phyloP scores from a whole-genome alignment of 2,329 filamentous ascomycete species.

The Colletotrichum euphorbiae region DNA sequence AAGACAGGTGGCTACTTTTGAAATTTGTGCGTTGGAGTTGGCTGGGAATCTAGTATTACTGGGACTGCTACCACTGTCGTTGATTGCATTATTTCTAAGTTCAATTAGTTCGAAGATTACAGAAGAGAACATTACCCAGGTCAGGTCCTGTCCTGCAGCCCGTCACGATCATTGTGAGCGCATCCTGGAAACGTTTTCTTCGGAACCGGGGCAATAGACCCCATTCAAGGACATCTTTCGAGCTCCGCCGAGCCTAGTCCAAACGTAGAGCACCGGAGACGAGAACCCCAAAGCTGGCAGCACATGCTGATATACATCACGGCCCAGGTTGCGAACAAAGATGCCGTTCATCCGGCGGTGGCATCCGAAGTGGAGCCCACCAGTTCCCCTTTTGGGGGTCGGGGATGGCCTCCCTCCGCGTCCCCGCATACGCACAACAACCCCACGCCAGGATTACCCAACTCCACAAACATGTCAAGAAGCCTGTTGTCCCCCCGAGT shows the following conservation, averaged over 20 bases:
- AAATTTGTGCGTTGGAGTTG: not conserved
- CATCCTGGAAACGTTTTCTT: too few relatives aligned
- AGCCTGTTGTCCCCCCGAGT: not conserved
- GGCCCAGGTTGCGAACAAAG: not conserved
- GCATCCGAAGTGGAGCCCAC: not conserved
- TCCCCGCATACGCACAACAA: constrained; percentile 27
- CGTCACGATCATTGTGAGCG: too few relatives aligned
- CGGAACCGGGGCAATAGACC: too few relatives aligned
- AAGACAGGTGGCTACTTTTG: not conserved
- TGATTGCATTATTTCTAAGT: not conserved
- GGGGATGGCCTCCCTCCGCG: constrained; percentile 40
- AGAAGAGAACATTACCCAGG: not conserved
- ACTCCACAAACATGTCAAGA: not conserved
- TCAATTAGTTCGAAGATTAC: not conserved
- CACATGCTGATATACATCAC: too few relatives aligned
- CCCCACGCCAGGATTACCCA: not conserved
- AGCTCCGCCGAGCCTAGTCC: too few relatives aligned
- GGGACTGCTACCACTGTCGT: constrained; percentile 14
- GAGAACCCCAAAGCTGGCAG: too few relatives aligned
- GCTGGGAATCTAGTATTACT: not conserved
- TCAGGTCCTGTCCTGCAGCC: too few relatives aligned
- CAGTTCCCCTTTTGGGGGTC: constrained; percentile 35
- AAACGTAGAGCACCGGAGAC: too few relatives aligned
- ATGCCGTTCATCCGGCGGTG: constrained; percentile 36
- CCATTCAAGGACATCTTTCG: too few relatives aligned